Conservation (phyloP, 2,329 filamentous ascomycete genomes). For the Aspergillus cejpii region DNA sequence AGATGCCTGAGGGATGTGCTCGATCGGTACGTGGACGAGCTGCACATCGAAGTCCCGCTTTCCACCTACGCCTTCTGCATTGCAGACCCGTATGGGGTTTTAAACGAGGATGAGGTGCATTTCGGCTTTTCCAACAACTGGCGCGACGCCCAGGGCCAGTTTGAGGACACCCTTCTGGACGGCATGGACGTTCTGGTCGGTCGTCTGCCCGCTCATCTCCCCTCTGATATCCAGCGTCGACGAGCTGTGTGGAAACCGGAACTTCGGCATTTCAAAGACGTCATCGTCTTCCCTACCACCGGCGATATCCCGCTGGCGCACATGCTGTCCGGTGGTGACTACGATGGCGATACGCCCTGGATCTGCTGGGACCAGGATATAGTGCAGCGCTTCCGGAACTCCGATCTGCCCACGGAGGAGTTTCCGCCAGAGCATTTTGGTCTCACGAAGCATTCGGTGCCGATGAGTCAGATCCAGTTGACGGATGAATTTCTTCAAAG, state of each 20-base stretch:
- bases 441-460: slow-evolving; percentile 42
- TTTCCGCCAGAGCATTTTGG: slow-evolving; percentile 41
- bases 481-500: slow-evolving; percentile 39
- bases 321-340: slow-evolving; percentile 59
- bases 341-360: slow-evolving; percentile 58
- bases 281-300: slow-evolving; percentile 51
- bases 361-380: slow-evolving; percentile 54
- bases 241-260: slow-evolving; percentile 45
- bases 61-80: slow-evolving; percentile 53
- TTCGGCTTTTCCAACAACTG: slow-evolving; percentile 48
- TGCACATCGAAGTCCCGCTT: slow-evolving; percentile 45
- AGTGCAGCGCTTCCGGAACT: slow-evolving; percentile 49
- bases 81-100: slow-evolving; percentile 48
- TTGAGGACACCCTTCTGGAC: slow-evolving; percentile 43
- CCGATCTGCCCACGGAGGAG: slow-evolving; percentile 37
- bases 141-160: slow-evolving; percentile 29
- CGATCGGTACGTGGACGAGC: slow-evolving; percentile 39
- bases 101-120: slow-evolving; percentile 51
- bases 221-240: slow-evolving; percentile 54
- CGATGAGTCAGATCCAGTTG: slow-evolving; percentile 37
- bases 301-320: slow-evolving; percentile 50
- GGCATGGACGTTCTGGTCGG: slow-evolving; percentile 50
- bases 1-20: slow-evolving; percentile 38
- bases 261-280: slow-evolving; percentile 50
- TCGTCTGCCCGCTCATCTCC: slow-evolving; percentile 51